Conservation (phyloP, 2,329 filamentous ascomycete species). For the Xylariaceae sp. region DNA sequence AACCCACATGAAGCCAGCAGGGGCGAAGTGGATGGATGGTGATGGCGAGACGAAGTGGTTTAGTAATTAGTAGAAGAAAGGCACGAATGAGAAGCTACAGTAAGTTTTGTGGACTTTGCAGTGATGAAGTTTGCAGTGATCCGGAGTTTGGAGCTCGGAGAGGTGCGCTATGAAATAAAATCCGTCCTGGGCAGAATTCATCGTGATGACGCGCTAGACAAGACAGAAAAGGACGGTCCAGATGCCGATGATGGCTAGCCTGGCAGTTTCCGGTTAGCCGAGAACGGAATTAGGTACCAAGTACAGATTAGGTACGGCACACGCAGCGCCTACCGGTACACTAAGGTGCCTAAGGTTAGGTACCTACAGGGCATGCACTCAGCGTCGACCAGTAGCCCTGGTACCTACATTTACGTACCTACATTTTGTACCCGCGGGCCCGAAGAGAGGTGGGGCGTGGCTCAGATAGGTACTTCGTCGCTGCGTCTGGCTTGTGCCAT, state of each 20-base stretch:
- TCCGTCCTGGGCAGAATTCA: slow-evolving; percentile 26
- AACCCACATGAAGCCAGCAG: not conserved
- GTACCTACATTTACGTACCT: not conserved
- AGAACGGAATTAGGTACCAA: no score
- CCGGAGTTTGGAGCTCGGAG: not conserved
- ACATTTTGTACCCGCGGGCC: not conserved
- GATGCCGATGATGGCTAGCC: not conserved
- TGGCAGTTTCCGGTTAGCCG: not conserved
- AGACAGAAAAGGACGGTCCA: not conserved
- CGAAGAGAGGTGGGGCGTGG: no score
- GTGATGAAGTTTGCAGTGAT: not conserved
- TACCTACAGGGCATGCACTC: not conserved
- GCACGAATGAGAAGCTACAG: not conserved
- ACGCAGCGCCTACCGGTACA: not conserved
- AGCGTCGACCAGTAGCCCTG: no score
- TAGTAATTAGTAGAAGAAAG: not conserved
- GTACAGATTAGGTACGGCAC: no score
- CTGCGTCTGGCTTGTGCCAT: not conserved
- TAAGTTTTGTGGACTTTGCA: not conserved
- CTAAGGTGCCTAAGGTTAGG: not conserved
- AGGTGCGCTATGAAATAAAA: slow-evolving; percentile 19
- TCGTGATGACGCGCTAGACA: slow-evolving; percentile 17
- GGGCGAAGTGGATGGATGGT: not conserved
- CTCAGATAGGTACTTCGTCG: no score
- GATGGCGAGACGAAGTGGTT: not conserved